Percentiles rank a stretch among this genome's conserved stretches.
phyloP scores from a whole-genome alignment of 2,329 filamentous ascomycete species.

The Penicillium sp. region DNA sequence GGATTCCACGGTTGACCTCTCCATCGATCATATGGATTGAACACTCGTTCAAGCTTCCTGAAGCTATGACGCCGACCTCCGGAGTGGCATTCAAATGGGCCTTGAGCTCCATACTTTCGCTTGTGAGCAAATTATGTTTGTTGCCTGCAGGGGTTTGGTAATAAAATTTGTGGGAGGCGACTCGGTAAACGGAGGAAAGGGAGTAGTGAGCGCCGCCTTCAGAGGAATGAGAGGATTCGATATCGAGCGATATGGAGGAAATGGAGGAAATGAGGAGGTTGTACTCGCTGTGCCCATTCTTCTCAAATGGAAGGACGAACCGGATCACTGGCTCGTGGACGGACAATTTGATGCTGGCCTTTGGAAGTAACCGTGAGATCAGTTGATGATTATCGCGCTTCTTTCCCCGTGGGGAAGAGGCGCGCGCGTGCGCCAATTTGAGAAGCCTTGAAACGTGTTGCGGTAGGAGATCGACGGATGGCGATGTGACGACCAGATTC shows the following conservation, averaged over 20 bases:
- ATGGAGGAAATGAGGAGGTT: constrained; percentile 94
- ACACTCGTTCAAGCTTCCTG: constrained; percentile 80
- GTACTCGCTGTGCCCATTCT: constrained; percentile 70
- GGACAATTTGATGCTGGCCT: constrained; percentile 91
- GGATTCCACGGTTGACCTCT: constrained; percentile 89
- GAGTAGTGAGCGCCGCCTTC: constrained; percentile 85
- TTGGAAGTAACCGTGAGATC: constrained; percentile 87
- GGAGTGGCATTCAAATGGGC: constrained; percentile 81
- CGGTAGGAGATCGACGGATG: constrained; percentile 88
- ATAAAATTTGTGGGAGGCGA: constrained; percentile 87
- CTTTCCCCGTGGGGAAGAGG: constrained; percentile 43
- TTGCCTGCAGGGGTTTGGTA: constrained; percentile 85
- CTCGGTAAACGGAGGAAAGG: constrained; percentile 75
- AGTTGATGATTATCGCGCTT: constrained; percentile 62
- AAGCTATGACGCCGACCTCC: constrained; percentile 78
- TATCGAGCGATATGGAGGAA: constrained; percentile 87
- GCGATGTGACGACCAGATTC: constrained; percentile 93
- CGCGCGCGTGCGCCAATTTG: constrained; percentile 67
- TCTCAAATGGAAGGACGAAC: constrained; percentile 80
- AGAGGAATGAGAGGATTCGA: constrained; percentile 92
- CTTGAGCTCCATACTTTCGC: constrained; percentile 85
- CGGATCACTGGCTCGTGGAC: constrained; percentile 94
- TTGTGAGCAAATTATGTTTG: constrained; percentile 83
- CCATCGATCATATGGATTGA: constrained; percentile 86
- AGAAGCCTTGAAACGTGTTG: constrained; percentile 85